Percentiles rank a stretch among this genome's conserved stretches.
These are phyloP conservation scores for Didymella segeticola DNA, from an alignment of 2,329 filamentous ascomycete genomes.

Conservation along the genomic window DNA sequence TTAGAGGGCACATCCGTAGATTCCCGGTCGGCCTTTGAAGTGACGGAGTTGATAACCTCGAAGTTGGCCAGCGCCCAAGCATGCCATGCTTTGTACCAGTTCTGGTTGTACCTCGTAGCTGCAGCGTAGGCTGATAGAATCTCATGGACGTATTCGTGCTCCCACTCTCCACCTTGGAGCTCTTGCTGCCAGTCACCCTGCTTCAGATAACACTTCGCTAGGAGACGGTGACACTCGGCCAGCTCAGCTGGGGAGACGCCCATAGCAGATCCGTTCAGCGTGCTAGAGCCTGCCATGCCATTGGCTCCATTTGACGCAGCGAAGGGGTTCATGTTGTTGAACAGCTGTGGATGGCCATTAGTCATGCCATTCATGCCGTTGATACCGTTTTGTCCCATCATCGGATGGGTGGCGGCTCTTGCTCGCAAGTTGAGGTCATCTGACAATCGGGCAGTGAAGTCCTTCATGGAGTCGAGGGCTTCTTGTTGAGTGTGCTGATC, in stretches of 20 bases:
- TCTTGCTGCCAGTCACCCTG: conserved; percentile 95
- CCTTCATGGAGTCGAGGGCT: conserved; percentile 63
- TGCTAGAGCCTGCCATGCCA: conserved; percentile 53
- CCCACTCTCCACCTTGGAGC: conserved; percentile 87
- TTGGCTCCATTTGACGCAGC: conserved; percentile 58
- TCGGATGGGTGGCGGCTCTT: conserved; percentile 45
- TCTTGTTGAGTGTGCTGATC: conserved; percentile 54
- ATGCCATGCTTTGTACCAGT: conserved; percentile 99
- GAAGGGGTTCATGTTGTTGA: conserved; percentile 45
- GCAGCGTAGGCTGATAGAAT: conserved; percentile 90
- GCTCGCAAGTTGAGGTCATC: conserved; percentile 61
- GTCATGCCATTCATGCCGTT: conserved; percentile 55
- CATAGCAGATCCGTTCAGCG: conserved; percentile 35
- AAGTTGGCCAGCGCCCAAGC: conserved; percentile 98
- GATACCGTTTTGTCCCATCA: conserved; percentile 40
- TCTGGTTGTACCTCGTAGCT: conserved; percentile 90
- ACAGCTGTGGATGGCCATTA: conserved; percentile 48
- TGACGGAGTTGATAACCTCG: conserved; percentile 88
- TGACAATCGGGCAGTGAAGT: conserved; percentile 66
- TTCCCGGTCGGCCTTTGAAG: conserved; percentile 69
- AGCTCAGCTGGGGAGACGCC: conserved; percentile 47
- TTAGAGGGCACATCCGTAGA: conserved; percentile 66
- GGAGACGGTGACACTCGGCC: conserved; percentile 69
- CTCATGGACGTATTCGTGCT: conserved; percentile 82
- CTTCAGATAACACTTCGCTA: conserved; percentile 94